Conservation (phyloP, 768 basidiomycete species). For the Trametes cubensis region DNA sequence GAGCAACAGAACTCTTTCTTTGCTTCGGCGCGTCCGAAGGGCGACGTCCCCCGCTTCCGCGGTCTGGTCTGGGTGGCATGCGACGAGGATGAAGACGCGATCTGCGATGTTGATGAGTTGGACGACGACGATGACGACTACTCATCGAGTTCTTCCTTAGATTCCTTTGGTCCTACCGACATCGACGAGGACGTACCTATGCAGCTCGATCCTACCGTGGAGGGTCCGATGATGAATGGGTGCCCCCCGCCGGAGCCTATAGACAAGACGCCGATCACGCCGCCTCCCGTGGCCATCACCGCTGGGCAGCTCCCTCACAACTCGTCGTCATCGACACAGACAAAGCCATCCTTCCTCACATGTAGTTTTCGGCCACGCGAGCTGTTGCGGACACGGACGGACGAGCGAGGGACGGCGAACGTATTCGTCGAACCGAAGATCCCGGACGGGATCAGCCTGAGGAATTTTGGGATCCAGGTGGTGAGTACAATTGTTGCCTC, state of each 20-base stretch:
- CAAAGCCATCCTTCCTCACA: conserved; percentile 44
- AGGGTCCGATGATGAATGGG: conserved; percentile 13
- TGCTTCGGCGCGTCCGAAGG: conserved; percentile 37
- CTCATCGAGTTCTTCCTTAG: conserved; percentile 30
- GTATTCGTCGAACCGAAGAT: conserved; percentile 69
- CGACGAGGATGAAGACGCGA: conserved; percentile 60
- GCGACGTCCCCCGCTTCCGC: conserved; percentile 45
- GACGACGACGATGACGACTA: conserved; percentile 37
- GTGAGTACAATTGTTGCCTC: conserved; percentile 49
- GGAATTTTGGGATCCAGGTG: conserved; percentile 90
- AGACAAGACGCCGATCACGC: conserved; percentile 11
- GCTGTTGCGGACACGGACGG: conserved; percentile 34
- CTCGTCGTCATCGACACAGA: conserved; percentile 18
- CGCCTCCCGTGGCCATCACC: conserved; percentile 19
- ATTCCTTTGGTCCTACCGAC: conserved; percentile 33
- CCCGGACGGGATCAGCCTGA: conserved; percentile 79
- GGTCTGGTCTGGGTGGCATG: conserved; percentile 84
- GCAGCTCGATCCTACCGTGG: conserved; percentile 21
- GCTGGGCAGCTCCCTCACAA: conserved; percentile 21
- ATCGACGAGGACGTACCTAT: conserved; percentile 36
- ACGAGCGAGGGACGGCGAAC: conserved; percentile 24
- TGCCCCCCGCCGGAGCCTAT: conserved; percentile 15
- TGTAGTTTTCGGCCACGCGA: conserved; percentile 51
- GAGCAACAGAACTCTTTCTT: conserved; percentile 83
- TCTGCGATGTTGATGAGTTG: conserved; percentile 33